phyloP scores from a whole-genome alignment of 2,329 filamentous ascomycete genomes.

The Arthrobotrys sphaeroides region DNA sequence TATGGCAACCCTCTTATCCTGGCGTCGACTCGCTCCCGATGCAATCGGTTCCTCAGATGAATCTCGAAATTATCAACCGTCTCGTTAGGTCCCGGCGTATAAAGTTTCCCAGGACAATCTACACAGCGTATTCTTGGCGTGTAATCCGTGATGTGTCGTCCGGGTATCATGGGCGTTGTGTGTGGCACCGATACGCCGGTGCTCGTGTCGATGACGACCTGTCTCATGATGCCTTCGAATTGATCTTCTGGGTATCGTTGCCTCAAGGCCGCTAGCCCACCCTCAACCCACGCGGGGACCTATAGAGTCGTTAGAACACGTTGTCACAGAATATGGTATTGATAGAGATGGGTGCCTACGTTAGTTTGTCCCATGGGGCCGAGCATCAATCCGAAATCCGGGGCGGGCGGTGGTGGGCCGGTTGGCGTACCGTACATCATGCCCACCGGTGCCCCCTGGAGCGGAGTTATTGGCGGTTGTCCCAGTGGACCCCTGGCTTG shows the following conservation, averaged over 20 bases:
- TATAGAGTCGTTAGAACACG: slow-evolving; percentile 62
- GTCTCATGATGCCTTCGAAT: slow-evolving; percentile 92
- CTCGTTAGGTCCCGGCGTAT: slow-evolving; percentile 85
- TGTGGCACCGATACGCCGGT: slow-evolving; percentile 73
- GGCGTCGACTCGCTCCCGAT: slow-evolving; percentile 76
- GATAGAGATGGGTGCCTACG: background rate
- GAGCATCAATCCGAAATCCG: slow-evolving; percentile 46
- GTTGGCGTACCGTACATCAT: slow-evolving; percentile 51
- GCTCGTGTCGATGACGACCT: slow-evolving; percentile 78
- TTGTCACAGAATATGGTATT: too few relatives aligned
- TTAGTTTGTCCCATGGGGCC: slow-evolving; percentile 42
- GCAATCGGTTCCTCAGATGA: slow-evolving; percentile 84
- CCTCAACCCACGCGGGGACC: slow-evolving; percentile 83
- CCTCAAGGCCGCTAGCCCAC: slow-evolving; percentile 76
- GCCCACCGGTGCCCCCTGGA: slow-evolving; percentile 18
- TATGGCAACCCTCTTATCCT: slow-evolving; percentile 50
- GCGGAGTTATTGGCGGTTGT: slow-evolving; percentile 27
- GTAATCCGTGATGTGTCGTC: slow-evolving; percentile 74
- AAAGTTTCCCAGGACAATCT: slow-evolving; percentile 92
- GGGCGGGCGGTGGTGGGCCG: slow-evolving; percentile 33
- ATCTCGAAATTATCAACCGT: slow-evolving; percentile 92
- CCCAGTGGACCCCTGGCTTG: slow-evolving; percentile 15
- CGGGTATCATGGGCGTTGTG: slow-evolving; percentile 62
- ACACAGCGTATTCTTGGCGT: slow-evolving; percentile 88
- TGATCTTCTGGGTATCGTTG: slow-evolving; percentile 77